phyloP scores from a whole-genome alignment of 306 rosid species.

The Pyrus pyrifolia region DNA sequence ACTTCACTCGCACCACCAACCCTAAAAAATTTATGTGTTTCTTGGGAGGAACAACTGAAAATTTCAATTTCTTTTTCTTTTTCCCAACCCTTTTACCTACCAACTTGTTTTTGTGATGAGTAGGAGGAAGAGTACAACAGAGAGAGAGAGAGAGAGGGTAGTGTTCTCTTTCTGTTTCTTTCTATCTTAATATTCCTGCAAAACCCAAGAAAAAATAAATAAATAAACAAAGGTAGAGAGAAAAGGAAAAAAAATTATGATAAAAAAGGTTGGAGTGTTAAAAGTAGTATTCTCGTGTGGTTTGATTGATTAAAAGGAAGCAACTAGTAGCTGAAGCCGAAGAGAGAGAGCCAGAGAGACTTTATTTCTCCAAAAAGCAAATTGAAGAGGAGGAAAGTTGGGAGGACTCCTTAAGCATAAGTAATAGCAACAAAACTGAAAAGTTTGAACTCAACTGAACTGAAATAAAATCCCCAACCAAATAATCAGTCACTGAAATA shows the following conservation, averaged over 20 bases:
- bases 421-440: neutral
- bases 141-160: neutral
- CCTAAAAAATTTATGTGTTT: neutral
- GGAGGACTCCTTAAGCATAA: slow-evolving; percentile 15
- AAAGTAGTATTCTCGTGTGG: slow-evolving; percentile 79
- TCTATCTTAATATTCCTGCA: slow-evolving; percentile 66
- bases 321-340: neutral
- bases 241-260: neutral
- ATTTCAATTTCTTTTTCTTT: slow-evolving; percentile 27
- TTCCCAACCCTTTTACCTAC: slow-evolving; percentile 82
- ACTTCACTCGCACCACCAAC: slow-evolving; percentile 35
- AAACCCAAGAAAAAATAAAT: slow-evolving; percentile 30
- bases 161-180: neutral
- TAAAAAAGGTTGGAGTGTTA: slow-evolving; percentile 23
- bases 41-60: slow-evolving; percentile 3
- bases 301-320: slow-evolving; percentile 41
- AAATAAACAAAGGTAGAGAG: slow-evolving; percentile 24
- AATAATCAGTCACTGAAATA: neutral
- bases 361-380: slow-evolving; percentile 29
- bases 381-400: neutral
- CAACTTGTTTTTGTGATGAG: slow-evolving; percentile 37
- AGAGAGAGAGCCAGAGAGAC: too few species aligned
- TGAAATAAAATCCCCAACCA: neutral
- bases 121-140: slow-evolving; percentile 18
- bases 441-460: neutral